These are phyloP conservation scores for Scolecobasidium constrictum DNA, from an alignment of 2,329 filamentous ascomycete genomes.

Conservation along the genomic window DNA sequence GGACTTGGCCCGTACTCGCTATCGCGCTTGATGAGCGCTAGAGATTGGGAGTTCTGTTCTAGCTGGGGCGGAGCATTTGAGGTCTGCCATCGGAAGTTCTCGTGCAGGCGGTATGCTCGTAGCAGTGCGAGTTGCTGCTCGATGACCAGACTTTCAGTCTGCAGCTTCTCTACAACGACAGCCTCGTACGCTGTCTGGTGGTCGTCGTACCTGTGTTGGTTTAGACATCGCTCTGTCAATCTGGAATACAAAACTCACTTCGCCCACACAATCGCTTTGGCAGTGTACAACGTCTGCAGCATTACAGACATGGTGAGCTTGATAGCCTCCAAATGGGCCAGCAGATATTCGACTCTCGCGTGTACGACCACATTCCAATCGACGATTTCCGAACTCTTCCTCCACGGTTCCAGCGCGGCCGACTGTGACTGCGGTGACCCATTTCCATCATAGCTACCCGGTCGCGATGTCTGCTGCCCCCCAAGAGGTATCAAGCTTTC, in stretches of 20 bases:
- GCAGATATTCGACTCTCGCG: slow-evolving; percentile 21
- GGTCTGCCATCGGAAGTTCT: slow-evolving; percentile 9
- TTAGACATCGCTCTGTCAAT: slow-evolving; percentile 7
- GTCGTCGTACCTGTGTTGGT: slow-evolving; percentile 8
- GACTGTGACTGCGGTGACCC: background rate
- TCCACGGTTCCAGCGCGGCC: background rate
- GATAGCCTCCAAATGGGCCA: slow-evolving; percentile 23
- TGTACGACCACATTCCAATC: slow-evolving; percentile 12
- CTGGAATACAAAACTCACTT: slow-evolving; percentile 21
- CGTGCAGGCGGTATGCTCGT: slow-evolving; percentile 15
- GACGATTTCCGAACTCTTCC: too few species aligned
- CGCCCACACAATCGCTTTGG: slow-evolving; percentile 26
- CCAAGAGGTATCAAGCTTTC: slow-evolving; percentile 15
- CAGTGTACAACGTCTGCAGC: slow-evolving; percentile 26
- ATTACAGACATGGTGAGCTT: slow-evolving; percentile 25
- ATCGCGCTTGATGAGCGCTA: slow-evolving; percentile 13
- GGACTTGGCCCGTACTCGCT: slow-evolving; percentile 18
- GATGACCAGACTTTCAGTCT: slow-evolving; percentile 26
- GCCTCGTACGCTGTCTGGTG: slow-evolving; percentile 19
- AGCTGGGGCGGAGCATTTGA: slow-evolving; percentile 9
- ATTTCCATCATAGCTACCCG: background rate
- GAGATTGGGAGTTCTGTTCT: slow-evolving; percentile 4
- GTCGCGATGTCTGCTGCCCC: slow-evolving; percentile 3
- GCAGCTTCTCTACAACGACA: slow-evolving; percentile 23
- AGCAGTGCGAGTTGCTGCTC: slow-evolving; percentile 28